Conservation (phyloP, 371 early-diverging fungal genomes). For the Mucor mucedo region DNA sequence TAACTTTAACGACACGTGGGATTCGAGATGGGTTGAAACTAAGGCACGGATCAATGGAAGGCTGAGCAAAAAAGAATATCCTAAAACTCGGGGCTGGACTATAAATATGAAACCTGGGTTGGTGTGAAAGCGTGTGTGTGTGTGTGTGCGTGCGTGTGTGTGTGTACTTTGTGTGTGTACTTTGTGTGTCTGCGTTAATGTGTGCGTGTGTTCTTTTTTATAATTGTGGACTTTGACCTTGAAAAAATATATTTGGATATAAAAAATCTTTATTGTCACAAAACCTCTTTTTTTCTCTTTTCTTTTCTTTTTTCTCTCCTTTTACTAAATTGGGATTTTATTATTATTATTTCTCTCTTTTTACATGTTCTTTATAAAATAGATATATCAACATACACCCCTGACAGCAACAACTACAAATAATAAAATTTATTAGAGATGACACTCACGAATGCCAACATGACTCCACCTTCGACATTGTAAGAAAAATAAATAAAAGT, state of each 20-base stretch:
- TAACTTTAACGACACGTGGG: neutral
- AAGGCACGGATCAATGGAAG: conserved; percentile 4
- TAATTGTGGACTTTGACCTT: neutral
- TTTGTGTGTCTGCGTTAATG: neutral
- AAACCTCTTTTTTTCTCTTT: conserved; percentile 1
- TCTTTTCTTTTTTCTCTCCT: neutral
- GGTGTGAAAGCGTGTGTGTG: too few relatives aligned
- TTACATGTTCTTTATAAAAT: neutral
- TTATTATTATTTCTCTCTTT: neutral
- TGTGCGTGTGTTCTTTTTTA: neutral
- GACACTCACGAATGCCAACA: too few relatives aligned
- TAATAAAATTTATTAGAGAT: neutral
- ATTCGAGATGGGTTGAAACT: neutral
- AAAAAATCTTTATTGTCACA: conserved; percentile 1
- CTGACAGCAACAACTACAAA: neutral
- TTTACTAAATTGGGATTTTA: neutral
- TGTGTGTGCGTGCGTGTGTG: neutral
- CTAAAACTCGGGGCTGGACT: conserved; percentile 5
- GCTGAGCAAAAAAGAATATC: neutral
- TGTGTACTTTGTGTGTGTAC: neutral
- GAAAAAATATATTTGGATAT: conserved; percentile 1
- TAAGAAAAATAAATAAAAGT: neutral
- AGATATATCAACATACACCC: neutral
- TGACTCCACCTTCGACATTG: too few relatives aligned
- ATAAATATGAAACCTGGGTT: conserved; percentile 1